Percentiles rank a stretch among this genome's conserved stretches.
Evolutionary conservation across 805 yeast genomes (phyloP).

Genomic region (Ogataea polymorpha): DNA sequence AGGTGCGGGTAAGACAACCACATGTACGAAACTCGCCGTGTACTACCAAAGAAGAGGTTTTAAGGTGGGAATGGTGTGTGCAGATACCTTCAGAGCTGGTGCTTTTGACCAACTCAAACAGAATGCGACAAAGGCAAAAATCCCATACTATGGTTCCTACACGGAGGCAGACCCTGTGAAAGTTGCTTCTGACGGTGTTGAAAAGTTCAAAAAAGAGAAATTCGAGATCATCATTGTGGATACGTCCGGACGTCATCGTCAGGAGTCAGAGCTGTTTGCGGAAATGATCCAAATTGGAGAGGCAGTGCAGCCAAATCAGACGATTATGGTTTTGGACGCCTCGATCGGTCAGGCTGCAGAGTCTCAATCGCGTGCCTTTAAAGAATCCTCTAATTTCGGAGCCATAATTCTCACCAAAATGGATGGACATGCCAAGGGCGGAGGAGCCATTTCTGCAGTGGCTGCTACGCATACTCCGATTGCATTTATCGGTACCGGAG

Average conservation of each 20-base stretch:
- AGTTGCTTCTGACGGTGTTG: slow-evolving; percentile 89
- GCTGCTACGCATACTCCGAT: slow-evolving; percentile 96
- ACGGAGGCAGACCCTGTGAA: slow-evolving; percentile 94
- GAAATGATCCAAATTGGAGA: slow-evolving; percentile 94
- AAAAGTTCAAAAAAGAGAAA: slow-evolving; percentile 82
- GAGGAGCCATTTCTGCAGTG: slow-evolving; percentile 98
- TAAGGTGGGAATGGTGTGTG: slow-evolving; percentile 96
- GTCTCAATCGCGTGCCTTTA: slow-evolving; percentile 89
- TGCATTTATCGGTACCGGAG: slow-evolving; percentile 97
- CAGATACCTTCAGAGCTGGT: slow-evolving; percentile 99
- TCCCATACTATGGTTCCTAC: slow-evolving; percentile 93
- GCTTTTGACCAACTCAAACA: slow-evolving; percentile 98
- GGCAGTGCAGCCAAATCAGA: slow-evolving; percentile 89
- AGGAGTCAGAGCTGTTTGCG: slow-evolving; percentile 83
- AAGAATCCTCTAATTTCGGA: slow-evolving; percentile 90
- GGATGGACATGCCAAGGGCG: slow-evolving; percentile 99
- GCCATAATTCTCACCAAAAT: slow-evolving; percentile 91
- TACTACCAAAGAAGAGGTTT: slow-evolving; percentile 91
- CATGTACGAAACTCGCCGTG: slow-evolving; percentile 94
- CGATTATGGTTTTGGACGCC: slow-evolving; percentile 96
- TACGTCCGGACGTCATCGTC: slow-evolving; percentile 97
- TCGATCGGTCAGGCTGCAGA: slow-evolving; percentile 99
- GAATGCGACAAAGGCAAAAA: slow-evolving; percentile 91
- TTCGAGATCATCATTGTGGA: slow-evolving; percentile 94
- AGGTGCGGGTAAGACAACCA: slow-evolving; percentile 98